Conservation (phyloP, 2,329 filamentous ascomycete species). For the Ophiostoma ulmi region DNA sequence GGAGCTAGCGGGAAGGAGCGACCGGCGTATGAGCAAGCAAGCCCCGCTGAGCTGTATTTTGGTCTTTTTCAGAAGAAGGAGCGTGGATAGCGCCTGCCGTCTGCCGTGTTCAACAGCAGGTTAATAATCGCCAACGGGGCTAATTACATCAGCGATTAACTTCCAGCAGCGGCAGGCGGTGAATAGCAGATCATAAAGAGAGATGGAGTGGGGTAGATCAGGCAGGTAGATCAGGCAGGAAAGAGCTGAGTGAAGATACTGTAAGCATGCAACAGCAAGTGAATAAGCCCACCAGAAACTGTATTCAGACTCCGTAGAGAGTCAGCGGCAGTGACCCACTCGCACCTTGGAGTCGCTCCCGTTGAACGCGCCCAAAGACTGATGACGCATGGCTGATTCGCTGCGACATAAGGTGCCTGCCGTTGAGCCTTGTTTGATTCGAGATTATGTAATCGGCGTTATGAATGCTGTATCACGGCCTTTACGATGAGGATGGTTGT, state of each 20-base stretch:
- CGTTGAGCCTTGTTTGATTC: neutral
- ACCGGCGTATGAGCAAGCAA: neutral
- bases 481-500: neutral
- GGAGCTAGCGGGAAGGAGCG: neutral
- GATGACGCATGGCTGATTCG: slow-evolving; percentile 4
- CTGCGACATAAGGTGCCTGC: neutral
- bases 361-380: neutral
- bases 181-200: too few relatives aligned
- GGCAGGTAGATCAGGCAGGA: neutral
- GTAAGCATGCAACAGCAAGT: too few relatives aligned
- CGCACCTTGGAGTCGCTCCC: too few relatives aligned
- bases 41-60: neutral
- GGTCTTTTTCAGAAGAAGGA: neutral
- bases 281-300: too few relatives aligned
- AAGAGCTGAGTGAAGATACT: too few relatives aligned
- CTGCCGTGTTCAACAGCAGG: too few relatives aligned
- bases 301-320: neutral
- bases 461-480: neutral
- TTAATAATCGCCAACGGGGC: neutral
- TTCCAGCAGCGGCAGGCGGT: neutral
- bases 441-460: neutral
- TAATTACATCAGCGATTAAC: neutral
- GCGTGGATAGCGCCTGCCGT: neutral
- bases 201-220: neutral
- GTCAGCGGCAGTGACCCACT: neutral